Evolutionary conservation across 352 stramenopile genomes (phyloP).

Genomic region (Phytopythium helicoides): DNA sequence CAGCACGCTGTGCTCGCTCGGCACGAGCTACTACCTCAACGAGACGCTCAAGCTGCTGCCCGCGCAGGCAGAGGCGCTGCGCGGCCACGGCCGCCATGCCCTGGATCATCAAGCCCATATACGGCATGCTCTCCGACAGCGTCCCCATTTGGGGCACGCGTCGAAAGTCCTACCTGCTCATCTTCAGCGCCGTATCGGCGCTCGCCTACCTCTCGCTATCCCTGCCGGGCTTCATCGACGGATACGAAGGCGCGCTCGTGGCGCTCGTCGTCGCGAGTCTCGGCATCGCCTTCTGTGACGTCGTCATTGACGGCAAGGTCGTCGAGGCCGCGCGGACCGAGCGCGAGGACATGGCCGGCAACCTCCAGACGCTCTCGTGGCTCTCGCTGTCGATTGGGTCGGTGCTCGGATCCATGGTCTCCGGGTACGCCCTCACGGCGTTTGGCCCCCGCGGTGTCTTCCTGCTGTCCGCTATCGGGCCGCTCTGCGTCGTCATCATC

Average conservation of each 20-base stretch:
- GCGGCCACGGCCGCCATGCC: constrained; percentile 65
- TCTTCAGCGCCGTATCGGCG: constrained; percentile 62
- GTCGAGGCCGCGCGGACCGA: constrained; percentile 70
- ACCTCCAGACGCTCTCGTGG: constrained; percentile 80
- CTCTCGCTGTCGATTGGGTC: constrained; percentile 69
- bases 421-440: constrained; percentile 49
- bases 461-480: constrained; percentile 68
- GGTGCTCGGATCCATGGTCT: constrained; percentile 69
- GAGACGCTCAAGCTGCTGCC: constrained; percentile 66
- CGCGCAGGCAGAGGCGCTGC: constrained; percentile 63
- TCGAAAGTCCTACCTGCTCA: constrained; percentile 78
- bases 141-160: constrained; percentile 69
- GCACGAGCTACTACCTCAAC: constrained; percentile 80
- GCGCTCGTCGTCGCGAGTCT: constrained; percentile 74
- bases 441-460: constrained; percentile 69
- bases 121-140: constrained; percentile 76
- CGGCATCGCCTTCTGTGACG: constrained; percentile 77
- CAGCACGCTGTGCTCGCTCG: constrained; percentile 70
- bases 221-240: constrained; percentile 50
- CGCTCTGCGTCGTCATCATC: constrained; percentile 60
- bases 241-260: constrained; percentile 47
- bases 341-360: constrained; percentile 68
- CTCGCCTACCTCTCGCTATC: constrained; percentile 60
- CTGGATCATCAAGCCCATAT: constrained; percentile 83
- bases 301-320: constrained; percentile 80